Evolutionary conservation across 257 asterid genomes (phyloP).

Genomic region (Penstemon barbatus): DNA sequence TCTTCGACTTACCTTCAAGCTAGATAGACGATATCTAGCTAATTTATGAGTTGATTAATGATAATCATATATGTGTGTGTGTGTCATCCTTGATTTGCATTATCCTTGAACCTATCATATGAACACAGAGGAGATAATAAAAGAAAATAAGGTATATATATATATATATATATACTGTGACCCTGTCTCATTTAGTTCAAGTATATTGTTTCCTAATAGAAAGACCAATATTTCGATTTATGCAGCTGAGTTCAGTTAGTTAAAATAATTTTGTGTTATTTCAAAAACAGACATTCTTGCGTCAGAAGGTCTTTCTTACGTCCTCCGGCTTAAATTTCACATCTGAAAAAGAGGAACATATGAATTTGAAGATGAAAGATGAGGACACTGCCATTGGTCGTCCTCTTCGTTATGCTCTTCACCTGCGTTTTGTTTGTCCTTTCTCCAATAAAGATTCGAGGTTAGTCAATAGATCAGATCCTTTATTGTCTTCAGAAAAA

Average conservation of each 20-base stretch:
- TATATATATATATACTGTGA: not conserved
- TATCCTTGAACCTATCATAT: not conserved
- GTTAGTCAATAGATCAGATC: conserved; percentile 29
- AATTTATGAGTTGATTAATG: not conserved
- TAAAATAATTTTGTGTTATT: conserved; percentile 7
- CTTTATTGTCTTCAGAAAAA: conserved; percentile 30
- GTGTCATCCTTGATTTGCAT: not conserved
- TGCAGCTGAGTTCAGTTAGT: conserved; percentile 17
- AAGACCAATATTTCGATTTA: not conserved
- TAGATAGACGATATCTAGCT: not conserved
- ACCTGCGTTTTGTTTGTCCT: conserved; percentile 63
- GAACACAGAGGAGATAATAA: too few relatives aligned
- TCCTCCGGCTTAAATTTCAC: conserved; percentile 41
- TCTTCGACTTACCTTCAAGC: conserved; percentile 10
- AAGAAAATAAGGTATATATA: too few relatives aligned
- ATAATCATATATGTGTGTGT: not conserved
- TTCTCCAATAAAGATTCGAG: conserved; percentile 38
- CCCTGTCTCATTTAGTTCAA: not conserved
- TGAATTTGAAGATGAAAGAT: conserved; percentile 25
- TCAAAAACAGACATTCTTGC: conserved; percentile 65
- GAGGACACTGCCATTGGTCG: conserved; percentile 39
- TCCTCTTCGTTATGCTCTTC: conserved; percentile 75
- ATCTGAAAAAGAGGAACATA: conserved; percentile 40
- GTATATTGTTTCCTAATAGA: not conserved
- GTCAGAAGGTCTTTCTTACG: conserved; percentile 67